phyloP scores from a whole-genome alignment of 495 filamentous ascomycete species.

The Annulohypoxylon nitens region DNA sequence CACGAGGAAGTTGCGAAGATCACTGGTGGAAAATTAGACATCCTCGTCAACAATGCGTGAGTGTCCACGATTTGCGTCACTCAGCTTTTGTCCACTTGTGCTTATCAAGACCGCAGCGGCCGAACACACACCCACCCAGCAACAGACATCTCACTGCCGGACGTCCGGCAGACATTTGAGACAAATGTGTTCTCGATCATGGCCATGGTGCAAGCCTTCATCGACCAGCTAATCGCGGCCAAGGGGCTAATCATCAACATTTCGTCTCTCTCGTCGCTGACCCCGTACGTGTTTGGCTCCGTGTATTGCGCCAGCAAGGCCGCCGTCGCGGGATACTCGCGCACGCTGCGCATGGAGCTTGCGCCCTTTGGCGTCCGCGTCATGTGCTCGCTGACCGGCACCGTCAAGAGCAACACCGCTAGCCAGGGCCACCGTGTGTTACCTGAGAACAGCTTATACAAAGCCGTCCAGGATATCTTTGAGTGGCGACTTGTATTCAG shows the following conservation, averaged over 20 bases:
- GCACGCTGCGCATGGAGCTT: slow-evolving; percentile 67
- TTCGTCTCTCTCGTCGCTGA: slow-evolving; percentile 62
- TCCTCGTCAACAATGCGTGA: slow-evolving; percentile 76
- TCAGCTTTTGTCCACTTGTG: neutral
- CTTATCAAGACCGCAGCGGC: slow-evolving; percentile 54
- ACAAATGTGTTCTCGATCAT: slow-evolving; percentile 73
- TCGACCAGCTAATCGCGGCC: slow-evolving; percentile 63
- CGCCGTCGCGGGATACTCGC: slow-evolving; percentile 63
- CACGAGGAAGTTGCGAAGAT: slow-evolving; percentile 61
- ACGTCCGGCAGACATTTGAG: slow-evolving; percentile 69
- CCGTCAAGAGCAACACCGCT: slow-evolving; percentile 62
- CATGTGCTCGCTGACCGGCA: slow-evolving; percentile 66
- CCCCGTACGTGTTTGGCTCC: slow-evolving; percentile 62
- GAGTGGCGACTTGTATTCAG: slow-evolving; percentile 60
- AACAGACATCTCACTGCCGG: slow-evolving; percentile 64
- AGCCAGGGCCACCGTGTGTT: slow-evolving; percentile 54
- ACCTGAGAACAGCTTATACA: slow-evolving; percentile 59
- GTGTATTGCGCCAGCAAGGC: slow-evolving; percentile 68
- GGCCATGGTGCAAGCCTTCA: slow-evolving; percentile 67
- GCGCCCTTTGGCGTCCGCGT: slow-evolving; percentile 67
- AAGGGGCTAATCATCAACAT: slow-evolving; percentile 70
- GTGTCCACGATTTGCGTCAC: slow-evolving; percentile 24
- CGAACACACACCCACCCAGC: slow-evolving; percentile 64
- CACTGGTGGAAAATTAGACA: slow-evolving; percentile 70
- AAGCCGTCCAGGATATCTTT: slow-evolving; percentile 56